Conservation (phyloP, 371 early-diverging fungal species). For the Furculomyces boomerangus region DNA sequence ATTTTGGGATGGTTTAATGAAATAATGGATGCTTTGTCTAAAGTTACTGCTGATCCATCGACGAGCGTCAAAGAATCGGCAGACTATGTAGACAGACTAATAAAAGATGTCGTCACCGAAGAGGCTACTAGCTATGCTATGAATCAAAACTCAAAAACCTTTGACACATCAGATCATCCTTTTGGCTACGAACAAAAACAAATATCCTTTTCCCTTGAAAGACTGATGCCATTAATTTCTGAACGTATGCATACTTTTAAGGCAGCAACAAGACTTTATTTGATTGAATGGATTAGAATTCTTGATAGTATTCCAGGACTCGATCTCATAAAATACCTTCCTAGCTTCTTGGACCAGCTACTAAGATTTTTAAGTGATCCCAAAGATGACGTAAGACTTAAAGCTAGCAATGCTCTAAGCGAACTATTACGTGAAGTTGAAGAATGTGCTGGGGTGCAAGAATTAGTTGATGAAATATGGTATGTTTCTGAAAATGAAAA, state of each 20-base stretch:
- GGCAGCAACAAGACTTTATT: constrained; percentile 68
- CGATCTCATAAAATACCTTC: constrained; percentile 67
- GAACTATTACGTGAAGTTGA: constrained; percentile 48
- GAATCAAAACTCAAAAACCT: constrained; percentile 7
- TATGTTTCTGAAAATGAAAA: not conserved
- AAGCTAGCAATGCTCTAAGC: constrained; percentile 21
- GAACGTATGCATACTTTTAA: constrained; percentile 75
- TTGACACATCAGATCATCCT: no score
- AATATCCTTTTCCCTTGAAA: constrained; percentile 50
- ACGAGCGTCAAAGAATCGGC: constrained; percentile 73
- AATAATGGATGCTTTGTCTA: constrained; percentile 77
- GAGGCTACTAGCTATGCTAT: constrained; percentile 44
- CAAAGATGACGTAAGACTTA: constrained; percentile 61
- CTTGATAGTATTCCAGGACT: constrained; percentile 78
- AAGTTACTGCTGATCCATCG: constrained; percentile 71
- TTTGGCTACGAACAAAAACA: not conserved
- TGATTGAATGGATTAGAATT: constrained; percentile 80
- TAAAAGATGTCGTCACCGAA: constrained; percentile 87
- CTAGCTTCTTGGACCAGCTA: constrained; percentile 75
- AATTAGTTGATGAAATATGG: constrained; percentile 11
- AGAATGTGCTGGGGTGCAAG: constrained; percentile 46
- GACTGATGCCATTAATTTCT: constrained; percentile 72
- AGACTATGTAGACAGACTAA: constrained; percentile 65
- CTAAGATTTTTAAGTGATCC: constrained; percentile 67
- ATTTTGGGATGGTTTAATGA: constrained; percentile 79